Base-by-base conservation (phyloP, 1,284 basidiomycete species). In the Leccinum pachyderme region DNA sequence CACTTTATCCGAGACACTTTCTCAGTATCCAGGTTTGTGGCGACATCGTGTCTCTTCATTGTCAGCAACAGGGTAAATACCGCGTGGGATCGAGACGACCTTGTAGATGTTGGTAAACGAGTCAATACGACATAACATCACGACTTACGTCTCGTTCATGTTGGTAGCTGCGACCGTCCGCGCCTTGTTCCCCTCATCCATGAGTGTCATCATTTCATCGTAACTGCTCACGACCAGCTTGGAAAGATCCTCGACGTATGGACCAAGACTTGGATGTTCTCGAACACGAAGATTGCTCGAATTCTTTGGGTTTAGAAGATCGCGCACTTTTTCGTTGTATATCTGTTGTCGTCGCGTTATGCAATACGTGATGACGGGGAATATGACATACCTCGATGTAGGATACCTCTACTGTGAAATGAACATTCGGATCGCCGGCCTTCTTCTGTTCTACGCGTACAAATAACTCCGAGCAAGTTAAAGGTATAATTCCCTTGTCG, bases 161-260 rank as follows among this genome's bases (percentile, higher is more conserved):
- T 97, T 93, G 24, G 97, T 99, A 22, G 97, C 96, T 9, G 97
- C 97, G 9, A 99, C 95, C 25, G 96, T 98, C 47, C 96, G 81
- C 45, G 93, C 93, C 77, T 99, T 98, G 75, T 98, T 99, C 44
- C 96, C 96, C 72, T 99, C 96, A 75, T 99, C 96, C 95, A 98
- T 98, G 68, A 99, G 85, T 7, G 88, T 93, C 87, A 98, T 97
- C 86, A 99, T 96, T 71, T 97, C 95, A 25, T 89, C 81, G 71
- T 95, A 98, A 69, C 82, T 91, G 68, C 83, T 87, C 44, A 98
- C 97, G 28, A 91, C 89, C 47, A 98, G 84, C 73, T 94, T 94
- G 67, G 93, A 95, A 49, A 99, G 80, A 75, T 97, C 95, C 73
- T 99, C 97, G 53, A 99, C 96, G 69, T 99, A 99, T 7, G 97